Percentiles rank a stretch among this genome's conserved stretches.
phyloP scores from a whole-genome alignment of 1,284 basidiomycete species.

The Fomitopsis palustris region DNA sequence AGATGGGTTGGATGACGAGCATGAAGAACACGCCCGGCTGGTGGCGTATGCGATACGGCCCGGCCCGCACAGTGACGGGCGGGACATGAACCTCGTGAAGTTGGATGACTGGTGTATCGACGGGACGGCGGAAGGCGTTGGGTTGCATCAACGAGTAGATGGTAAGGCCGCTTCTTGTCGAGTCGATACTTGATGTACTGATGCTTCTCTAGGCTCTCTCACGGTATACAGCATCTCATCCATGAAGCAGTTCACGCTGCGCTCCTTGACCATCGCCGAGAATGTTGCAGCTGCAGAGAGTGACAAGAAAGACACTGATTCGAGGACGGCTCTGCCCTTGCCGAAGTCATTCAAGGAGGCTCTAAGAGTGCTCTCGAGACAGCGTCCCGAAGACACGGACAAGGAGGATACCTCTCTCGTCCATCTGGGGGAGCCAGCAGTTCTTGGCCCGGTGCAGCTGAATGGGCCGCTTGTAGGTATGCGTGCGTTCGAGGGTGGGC shows the following conservation, averaged over 20 bases:
- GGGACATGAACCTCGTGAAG: conserved; percentile 39
- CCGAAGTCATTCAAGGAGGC: conserved; percentile 56
- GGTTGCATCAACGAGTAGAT: conserved; percentile 40
- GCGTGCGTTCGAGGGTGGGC: conserved; percentile 24
- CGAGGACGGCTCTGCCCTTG: conserved; percentile 30
- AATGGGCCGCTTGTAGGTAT: conserved; percentile 31
- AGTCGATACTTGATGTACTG: not conserved
- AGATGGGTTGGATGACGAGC: conserved; percentile 29
- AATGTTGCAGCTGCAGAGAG: conserved; percentile 7
- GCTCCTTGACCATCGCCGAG: conserved; percentile 13
- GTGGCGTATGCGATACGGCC: conserved; percentile 44
- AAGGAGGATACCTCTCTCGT: conserved; percentile 6
- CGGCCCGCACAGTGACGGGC: conserved; percentile 31
- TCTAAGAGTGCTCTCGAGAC: conserved; percentile 38
- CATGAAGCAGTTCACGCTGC: conserved; percentile 19
- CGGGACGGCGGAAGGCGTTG: conserved; percentile 41
- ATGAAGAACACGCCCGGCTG: conserved; percentile 39
- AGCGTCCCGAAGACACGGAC: conserved; percentile 29
- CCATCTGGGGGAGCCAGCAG: conserved; percentile 9
- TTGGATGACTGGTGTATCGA: conserved; percentile 55
- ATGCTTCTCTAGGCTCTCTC: conserved; percentile 17
- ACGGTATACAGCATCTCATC: conserved; percentile 23
- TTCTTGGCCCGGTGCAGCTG: conserved; percentile 26
- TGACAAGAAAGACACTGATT: conserved; percentile 14
- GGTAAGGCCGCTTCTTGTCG: conserved; percentile 35